Percentiles rank a stretch among this genome's conserved stretches.
phyloP scores from a whole-genome alignment of 208 protist species.

The Acanthamoeba sp. region DNA sequence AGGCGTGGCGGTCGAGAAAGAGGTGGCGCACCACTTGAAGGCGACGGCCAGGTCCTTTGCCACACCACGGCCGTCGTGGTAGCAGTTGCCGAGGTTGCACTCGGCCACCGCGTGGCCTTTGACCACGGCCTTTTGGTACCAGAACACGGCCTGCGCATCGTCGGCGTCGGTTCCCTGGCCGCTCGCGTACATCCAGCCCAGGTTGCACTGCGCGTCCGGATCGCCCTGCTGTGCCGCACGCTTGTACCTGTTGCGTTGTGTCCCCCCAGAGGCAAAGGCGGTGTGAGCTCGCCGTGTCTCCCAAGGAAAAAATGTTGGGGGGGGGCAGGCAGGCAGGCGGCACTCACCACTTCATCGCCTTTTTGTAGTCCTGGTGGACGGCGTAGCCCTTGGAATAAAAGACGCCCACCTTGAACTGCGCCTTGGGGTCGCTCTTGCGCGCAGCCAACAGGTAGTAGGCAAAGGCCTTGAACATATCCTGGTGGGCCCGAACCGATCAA shows the following conservation, averaged over 20 bases:
- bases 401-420: constrained; percentile 59
- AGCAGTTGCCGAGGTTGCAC: constrained; percentile 69
- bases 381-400: constrained; percentile 67
- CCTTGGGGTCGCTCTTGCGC: constrained; percentile 55
- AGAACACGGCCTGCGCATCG: constrained; percentile 58
- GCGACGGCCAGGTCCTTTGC: constrained; percentile 36
- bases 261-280: no score
- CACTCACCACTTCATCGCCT: constrained; percentile 60
- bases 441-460: constrained; percentile 65
- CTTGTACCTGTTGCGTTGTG: constrained; percentile 43
- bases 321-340: no score
- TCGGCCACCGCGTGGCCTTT: constrained; percentile 64
- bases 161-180: constrained; percentile 57
- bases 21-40: constrained; percentile 56
- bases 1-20: not conserved
- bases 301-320: no score
- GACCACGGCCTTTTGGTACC: constrained; percentile 57
- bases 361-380: constrained; percentile 64
- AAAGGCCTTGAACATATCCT: constrained; percentile 67
- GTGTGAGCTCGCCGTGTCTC: no score
- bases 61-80: constrained; percentile 56
- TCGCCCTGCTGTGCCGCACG: constrained; percentile 47
- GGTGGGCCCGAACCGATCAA: no score
- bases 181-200: constrained; percentile 67
- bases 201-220: constrained; percentile 67